phyloP scores from a whole-genome alignment of 1,139 yeast genomes.

The Taphrina populina region DNA sequence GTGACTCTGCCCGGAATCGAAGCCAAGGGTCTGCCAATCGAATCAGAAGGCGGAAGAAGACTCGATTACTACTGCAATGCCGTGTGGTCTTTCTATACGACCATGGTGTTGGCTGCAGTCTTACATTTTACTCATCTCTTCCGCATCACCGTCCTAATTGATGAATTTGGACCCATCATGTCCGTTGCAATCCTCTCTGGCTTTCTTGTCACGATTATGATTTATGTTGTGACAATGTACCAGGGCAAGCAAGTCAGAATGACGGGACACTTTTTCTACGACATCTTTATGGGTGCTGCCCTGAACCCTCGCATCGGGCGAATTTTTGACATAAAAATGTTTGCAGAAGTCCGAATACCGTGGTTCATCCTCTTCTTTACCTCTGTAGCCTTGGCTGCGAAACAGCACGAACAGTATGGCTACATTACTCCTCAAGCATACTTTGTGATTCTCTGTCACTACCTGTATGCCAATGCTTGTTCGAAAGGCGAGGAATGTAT shows the following conservation, averaged over 20 bases:
- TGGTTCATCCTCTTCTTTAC: conserved; percentile 89
- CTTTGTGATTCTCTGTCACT: conserved; percentile 76
- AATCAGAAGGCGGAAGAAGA: conserved; percentile 73
- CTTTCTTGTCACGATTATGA: conserved; percentile 63
- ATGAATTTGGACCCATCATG: conserved; percentile 87
- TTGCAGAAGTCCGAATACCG: conserved; percentile 93
- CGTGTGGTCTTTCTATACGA: conserved; percentile 72
- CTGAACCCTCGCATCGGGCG: conserved; percentile 87
- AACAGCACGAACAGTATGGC: conserved; percentile 81
- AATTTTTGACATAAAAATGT: conserved; percentile 88
- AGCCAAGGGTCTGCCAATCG: conserved; percentile 91
- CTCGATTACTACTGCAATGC: conserved; percentile 94
- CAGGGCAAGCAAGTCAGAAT: conserved; percentile 65
- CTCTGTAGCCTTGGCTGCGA: conserved; percentile 68
- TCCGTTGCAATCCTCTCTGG: conserved; percentile 84
- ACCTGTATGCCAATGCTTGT: conserved; percentile 95
- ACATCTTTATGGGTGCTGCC: conserved; percentile 95
- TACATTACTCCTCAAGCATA: conserved; percentile 71
- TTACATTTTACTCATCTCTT: conserved; percentile 74
- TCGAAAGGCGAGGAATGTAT: conserved; percentile 96
- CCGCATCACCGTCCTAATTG: conserved; percentile 69
- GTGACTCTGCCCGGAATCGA: conserved; percentile 89
- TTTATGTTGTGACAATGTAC: conserved; percentile 52
- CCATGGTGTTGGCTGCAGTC: conserved; percentile 57
- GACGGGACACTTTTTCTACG: conserved; percentile 89